Conservation (phyloP, 331 rosid species). For the Acacia concinna region DNA sequence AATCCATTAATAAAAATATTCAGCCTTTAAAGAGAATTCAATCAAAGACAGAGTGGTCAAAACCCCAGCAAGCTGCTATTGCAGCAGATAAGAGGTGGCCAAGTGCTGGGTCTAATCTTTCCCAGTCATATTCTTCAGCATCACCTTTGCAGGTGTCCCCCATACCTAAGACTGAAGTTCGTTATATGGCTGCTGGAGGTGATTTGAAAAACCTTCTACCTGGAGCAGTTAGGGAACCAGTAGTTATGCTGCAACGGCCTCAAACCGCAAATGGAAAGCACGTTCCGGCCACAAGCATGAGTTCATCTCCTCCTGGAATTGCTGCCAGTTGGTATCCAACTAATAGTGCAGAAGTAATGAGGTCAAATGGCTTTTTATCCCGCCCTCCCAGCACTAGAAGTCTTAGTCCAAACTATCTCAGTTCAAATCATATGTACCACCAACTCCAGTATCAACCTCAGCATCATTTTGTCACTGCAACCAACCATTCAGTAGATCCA, state of each 20-base stretch:
- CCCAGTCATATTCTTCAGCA: slow-evolving; percentile 64
- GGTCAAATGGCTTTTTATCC: slow-evolving; percentile 61
- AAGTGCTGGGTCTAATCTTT: slow-evolving; percentile 53
- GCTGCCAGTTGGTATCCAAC: slow-evolving; percentile 71
- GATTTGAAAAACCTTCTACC: slow-evolving; percentile 67
- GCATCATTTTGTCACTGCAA: slow-evolving; percentile 55
- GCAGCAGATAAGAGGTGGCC: slow-evolving; percentile 76
- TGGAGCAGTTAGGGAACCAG: slow-evolving; percentile 70
- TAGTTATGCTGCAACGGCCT: slow-evolving; percentile 77
- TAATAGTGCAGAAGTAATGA: slow-evolving; percentile 52
- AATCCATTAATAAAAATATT: slow-evolving; percentile 53
- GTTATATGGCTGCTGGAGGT: slow-evolving; percentile 54
- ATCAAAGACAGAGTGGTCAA: slow-evolving; percentile 79
- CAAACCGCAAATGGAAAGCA: slow-evolving; percentile 70
- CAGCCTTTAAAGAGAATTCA: slow-evolving; percentile 71
- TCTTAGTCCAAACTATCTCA: slow-evolving; percentile 56
- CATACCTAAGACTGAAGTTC: slow-evolving; percentile 65
- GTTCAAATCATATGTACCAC: slow-evolving; percentile 72
- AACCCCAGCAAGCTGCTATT: slow-evolving; percentile 54
- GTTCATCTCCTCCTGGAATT: slow-evolving; percentile 78
- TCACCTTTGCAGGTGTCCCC: slow-evolving; percentile 62
- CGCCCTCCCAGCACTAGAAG: slow-evolving; percentile 60
- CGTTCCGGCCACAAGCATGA: slow-evolving; percentile 59
- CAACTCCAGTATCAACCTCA: slow-evolving; percentile 75
- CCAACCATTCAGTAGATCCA: slow-evolving; percentile 55